Conservation (phyloP, 345 rosid species). For the Arabis hirsuta region DNA sequence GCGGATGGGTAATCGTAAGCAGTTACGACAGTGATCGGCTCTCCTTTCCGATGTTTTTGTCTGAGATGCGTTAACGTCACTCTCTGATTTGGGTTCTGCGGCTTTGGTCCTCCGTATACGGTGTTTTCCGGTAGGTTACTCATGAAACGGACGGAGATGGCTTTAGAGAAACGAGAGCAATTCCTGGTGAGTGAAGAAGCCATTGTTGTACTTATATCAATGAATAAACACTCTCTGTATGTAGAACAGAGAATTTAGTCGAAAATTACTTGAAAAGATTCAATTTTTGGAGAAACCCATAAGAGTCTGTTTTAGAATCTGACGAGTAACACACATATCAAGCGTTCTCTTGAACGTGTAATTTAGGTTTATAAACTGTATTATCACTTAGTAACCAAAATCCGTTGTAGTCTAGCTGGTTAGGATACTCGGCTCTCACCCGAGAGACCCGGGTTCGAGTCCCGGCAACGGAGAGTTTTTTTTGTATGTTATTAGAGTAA, state of each 20-base stretch:
- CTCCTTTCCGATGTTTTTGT: slow-evolving; percentile 67
- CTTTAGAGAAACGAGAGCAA: slow-evolving; percentile 25
- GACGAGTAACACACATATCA: neutral
- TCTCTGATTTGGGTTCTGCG: slow-evolving; percentile 62
- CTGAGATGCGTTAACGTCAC: slow-evolving; percentile 64
- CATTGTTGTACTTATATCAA: slow-evolving; percentile 23
- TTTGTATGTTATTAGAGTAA: neutral
- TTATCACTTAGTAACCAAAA: neutral
- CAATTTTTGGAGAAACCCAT: neutral
- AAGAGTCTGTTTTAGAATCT: neutral
- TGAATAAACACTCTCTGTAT: neutral
- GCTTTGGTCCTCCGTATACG: slow-evolving; percentile 84
- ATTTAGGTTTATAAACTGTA: no score
- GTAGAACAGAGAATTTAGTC: no score
- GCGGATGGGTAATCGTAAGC: slow-evolving; percentile 91
- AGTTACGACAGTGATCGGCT: slow-evolving; percentile 79
- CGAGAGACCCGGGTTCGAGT: slow-evolving; percentile 56
- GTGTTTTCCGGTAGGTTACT: slow-evolving; percentile 78
- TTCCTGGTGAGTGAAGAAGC: slow-evolving; percentile 33
- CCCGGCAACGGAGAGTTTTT: slow-evolving; percentile 23
- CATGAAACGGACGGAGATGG: slow-evolving; percentile 51
- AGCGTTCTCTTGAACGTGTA: neutral
- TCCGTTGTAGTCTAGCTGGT: slow-evolving; percentile 60
- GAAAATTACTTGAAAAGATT: no score
- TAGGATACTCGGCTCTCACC: slow-evolving; percentile 84